These are phyloP conservation scores for Pythium dissimile DNA, from an alignment of 352 stramenopile genomes.

Conservation along the genomic window DNA sequence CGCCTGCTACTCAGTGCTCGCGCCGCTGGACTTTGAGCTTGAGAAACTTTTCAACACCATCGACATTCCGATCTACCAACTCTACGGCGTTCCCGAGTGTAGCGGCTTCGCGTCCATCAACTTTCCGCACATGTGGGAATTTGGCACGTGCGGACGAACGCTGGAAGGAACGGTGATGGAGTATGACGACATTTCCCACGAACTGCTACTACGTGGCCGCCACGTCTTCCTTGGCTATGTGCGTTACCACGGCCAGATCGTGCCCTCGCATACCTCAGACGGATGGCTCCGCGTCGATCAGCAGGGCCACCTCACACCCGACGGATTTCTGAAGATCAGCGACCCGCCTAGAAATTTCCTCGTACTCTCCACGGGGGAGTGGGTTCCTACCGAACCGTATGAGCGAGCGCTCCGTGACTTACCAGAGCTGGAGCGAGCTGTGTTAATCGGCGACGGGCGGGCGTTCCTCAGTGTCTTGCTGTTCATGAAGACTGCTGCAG, in stretches of 20 bases:
- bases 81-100: constrained; percentile 65
- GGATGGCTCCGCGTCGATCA: constrained; percentile 59
- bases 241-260: constrained; percentile 20
- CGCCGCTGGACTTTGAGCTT: constrained; percentile 75
- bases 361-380: constrained; percentile 72
- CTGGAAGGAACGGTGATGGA: constrained; percentile 52
- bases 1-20: constrained; percentile 72
- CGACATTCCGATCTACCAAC: constrained; percentile 78
- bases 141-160: constrained; percentile 61
- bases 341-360: constrained; percentile 61
- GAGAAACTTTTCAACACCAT: constrained; percentile 82
- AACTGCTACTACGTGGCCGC: constrained; percentile 59
- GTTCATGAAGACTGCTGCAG: constrained; percentile 60
- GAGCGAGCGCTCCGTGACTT: constrained; percentile 50
- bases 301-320: constrained; percentile 60
- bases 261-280: constrained; percentile 24
- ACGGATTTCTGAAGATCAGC: constrained; percentile 70
- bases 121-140: constrained; percentile 69
- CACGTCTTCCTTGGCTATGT: constrained; percentile 78
- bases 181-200: constrained; percentile 58
- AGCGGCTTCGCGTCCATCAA: constrained; percentile 71
- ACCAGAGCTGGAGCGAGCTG: constrained; percentile 58
- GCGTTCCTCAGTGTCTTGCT: constrained; percentile 73
- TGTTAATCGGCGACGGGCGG: constrained; percentile 66
- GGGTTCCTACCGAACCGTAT: constrained; percentile 60